Percentiles rank a stretch among this genome's conserved stretches.
These are phyloP conservation scores for Magnolia changhungtana DNA, from an alignment of 164 flowering plant species.

Conservation along the genomic window DNA sequence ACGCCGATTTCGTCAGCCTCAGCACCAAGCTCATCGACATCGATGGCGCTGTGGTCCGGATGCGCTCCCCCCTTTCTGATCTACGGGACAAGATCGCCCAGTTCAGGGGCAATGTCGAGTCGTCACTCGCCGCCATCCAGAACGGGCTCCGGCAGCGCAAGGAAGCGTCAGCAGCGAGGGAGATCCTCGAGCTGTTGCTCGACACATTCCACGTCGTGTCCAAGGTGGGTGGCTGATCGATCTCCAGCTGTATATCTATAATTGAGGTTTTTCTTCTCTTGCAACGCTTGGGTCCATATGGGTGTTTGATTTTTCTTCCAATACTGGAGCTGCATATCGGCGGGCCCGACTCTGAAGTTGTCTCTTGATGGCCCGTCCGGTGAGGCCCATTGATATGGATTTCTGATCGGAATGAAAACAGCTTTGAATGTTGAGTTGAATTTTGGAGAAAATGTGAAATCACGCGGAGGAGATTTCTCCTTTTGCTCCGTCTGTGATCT, in stretches of 20 bases:
- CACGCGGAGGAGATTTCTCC: no score
- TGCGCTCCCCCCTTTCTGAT: slow-evolving; percentile 89
- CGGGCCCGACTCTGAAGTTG: no score
- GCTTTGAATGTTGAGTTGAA: no score
- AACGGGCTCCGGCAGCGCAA: slow-evolving; percentile 66
- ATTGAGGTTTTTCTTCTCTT: background rate
- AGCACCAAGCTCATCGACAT: slow-evolving; percentile 95
- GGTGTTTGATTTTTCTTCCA: no score
- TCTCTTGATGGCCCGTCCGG: no score
- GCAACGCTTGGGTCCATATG: no score
- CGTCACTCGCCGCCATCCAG: slow-evolving; percentile 33
- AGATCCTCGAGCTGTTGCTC: slow-evolving; percentile 74
- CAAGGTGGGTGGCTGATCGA: slow-evolving; percentile 43
- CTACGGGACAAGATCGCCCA: slow-evolving; percentile 66
- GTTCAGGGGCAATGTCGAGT: slow-evolving; percentile 26
- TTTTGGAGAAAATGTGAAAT: no score
- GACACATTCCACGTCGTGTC: slow-evolving; percentile 94
- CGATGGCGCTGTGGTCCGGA: slow-evolving; percentile 68
- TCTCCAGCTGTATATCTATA: background rate
- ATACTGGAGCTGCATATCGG: no score
- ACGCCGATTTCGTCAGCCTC: slow-evolving; percentile 82
- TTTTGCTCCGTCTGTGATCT: no score
- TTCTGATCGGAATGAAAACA: no score
- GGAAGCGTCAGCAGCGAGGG: slow-evolving; percentile 72
- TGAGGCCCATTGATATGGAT: no score